Percentiles rank a stretch among this genome's conserved stretches.
Evolutionary conservation across 2,329 filamentous ascomycete genomes (phyloP).

Genomic region (Diplodia corticola): DNA sequence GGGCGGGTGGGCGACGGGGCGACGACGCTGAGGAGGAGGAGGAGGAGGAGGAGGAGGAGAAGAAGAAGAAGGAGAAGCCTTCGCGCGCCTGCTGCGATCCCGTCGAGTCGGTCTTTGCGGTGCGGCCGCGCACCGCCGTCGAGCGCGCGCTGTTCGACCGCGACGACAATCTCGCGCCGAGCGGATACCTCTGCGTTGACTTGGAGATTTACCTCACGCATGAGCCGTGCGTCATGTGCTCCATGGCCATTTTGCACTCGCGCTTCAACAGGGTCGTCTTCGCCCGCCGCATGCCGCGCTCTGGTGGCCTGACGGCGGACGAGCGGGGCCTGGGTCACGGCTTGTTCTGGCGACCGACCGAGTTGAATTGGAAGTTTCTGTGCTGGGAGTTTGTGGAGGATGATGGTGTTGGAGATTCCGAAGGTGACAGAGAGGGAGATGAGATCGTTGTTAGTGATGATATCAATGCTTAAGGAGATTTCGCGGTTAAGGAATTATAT

Average conservation of each 20-base stretch:
- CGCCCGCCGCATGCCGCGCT: constrained; percentile 72
- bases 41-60: not conserved
- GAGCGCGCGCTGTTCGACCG: constrained; percentile 62
- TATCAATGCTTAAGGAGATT: constrained; percentile 4
- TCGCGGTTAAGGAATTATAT: too few relatives aligned
- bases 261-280: constrained; percentile 87
- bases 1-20: too few relatives aligned
- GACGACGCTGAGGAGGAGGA: not conserved
- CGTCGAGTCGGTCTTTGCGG: constrained; percentile 56
- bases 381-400: constrained; percentile 68
- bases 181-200: constrained; percentile 91
- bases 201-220: constrained; percentile 93
- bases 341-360: constrained; percentile 65
- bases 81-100: not conserved
- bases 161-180: constrained; percentile 60
- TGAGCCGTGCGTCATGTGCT: constrained; percentile 95
- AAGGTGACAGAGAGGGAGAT: not conserved
- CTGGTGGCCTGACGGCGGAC: constrained; percentile 81
- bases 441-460: not conserved
- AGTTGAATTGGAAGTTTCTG: constrained; percentile 83
- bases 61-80: not conserved
- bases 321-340: constrained; percentile 50
- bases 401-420: constrained; percentile 15
- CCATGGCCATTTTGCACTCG: constrained; percentile 93
- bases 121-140: constrained; percentile 66